A percentile compares a stretch with the other conserved stretches of the same genome.
Conservation (phyloP, 495 filamentous ascomycete species). For the Xylaria venustula region DNA sequence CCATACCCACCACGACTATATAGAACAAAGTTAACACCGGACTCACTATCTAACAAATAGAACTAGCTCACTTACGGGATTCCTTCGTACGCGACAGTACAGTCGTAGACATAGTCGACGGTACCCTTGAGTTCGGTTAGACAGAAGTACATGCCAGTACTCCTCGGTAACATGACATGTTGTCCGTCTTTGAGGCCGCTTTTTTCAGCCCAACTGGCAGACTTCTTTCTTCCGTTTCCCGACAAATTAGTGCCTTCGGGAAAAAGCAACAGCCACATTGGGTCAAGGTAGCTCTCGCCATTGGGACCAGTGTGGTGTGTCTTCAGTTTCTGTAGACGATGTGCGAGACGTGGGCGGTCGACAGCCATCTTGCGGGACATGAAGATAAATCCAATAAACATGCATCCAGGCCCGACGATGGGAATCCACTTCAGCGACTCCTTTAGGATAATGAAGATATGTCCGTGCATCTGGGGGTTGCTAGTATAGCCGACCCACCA, state of each 20-base stretch:
- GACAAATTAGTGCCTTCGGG: constrained; percentile 81
- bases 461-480: constrained; percentile 67
- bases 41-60: not conserved
- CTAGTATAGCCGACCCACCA: constrained; percentile 85
- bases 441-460: constrained; percentile 81
- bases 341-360: constrained; percentile 67
- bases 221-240: constrained; percentile 60
- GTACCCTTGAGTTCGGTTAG: constrained; percentile 68
- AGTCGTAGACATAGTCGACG: constrained; percentile 81
- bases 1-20: constrained; percentile 66
- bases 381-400: constrained; percentile 82
- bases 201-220: constrained; percentile 69
- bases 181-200: constrained; percentile 61
- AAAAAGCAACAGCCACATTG: constrained; percentile 86
- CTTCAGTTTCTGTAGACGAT: constrained; percentile 69
- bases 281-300: constrained; percentile 56
- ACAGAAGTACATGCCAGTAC: constrained; percentile 74
- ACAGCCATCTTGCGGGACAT: constrained; percentile 79
- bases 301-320: constrained; percentile 49
- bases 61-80: constrained; percentile 56
- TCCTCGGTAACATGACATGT: constrained; percentile 70
- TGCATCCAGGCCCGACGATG: constrained; percentile 74
- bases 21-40: constrained; percentile 17
- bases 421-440: constrained; percentile 78
- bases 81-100: constrained; percentile 82